A percentile compares a stretch with the other conserved stretches of the same genome.
Conservation (phyloP, 2,329 filamentous ascomycete genomes). For the Zasmidium citrigriseum region DNA sequence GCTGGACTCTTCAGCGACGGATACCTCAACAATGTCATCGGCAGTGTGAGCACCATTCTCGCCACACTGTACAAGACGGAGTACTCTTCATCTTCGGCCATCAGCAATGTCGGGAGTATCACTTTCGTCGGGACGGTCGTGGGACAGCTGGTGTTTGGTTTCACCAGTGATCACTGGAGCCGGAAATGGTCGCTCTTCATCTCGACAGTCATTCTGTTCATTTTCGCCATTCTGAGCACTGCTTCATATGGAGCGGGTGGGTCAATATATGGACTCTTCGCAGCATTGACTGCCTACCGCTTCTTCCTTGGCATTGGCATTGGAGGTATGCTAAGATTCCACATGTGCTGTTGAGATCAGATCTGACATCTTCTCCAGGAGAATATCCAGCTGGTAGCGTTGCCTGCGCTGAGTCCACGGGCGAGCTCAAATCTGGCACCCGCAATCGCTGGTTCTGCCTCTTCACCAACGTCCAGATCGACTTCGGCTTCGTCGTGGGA, state of each 20-base stretch:
- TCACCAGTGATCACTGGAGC: constrained; percentile 78
- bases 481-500: constrained; percentile 77
- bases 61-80: constrained; percentile 64
- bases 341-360: background rate
- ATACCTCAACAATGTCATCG: constrained; percentile 91
- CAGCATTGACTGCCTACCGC: constrained; percentile 76
- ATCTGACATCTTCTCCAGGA: constrained; percentile 35
- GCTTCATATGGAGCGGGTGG: constrained; percentile 74
- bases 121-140: constrained; percentile 78
- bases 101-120: constrained; percentile 74
- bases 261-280: constrained; percentile 69
- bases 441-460: constrained; percentile 70
- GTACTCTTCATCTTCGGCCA: constrained; percentile 67
- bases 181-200: constrained; percentile 77
- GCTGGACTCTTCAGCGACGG: constrained; percentile 89
- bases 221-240: constrained; percentile 78
- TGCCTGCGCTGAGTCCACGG: constrained; percentile 78
- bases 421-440: constrained; percentile 76
- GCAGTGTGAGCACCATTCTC: constrained; percentile 79
- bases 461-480: constrained; percentile 85
- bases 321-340: constrained; percentile 8
- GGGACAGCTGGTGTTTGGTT: constrained; percentile 78
- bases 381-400: constrained; percentile 85
- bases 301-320: constrained; percentile 66
- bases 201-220: constrained; percentile 77